Base-by-base conservation (phyloP, 768 basidiomycete genomes). In the Termitomyces sp. region DNA sequence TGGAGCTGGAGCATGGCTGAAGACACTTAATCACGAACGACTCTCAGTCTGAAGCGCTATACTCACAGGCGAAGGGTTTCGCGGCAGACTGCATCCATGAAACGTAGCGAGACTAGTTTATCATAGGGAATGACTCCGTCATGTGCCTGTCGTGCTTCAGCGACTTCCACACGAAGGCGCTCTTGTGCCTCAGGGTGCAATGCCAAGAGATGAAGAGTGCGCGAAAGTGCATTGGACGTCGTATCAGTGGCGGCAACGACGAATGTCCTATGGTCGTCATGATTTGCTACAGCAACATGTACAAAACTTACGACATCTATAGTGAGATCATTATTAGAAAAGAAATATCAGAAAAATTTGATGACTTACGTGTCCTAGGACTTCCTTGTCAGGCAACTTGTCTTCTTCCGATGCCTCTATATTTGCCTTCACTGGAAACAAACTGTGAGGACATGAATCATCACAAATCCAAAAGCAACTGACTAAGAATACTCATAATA, bases 81-180 rank as follows among this genome's bases (percentile, higher is more conserved):
- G 5, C 60, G 55, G 40, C 60, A 63, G 1, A 64, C 45, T 3
- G 65, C 60, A 45, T 66, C 65, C 18, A 66, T 59, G 46, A 59
- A 64, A 4, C 63, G 65, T 7, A 66, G 55, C 1, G 41, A 52
- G 15, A 59, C 57, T 2, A 66, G 45, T 12, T 51, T 47, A 16
- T 66, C 65, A 32, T 64, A 63, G 6, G 54, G 48, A 12, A 64
- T 29, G 25, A 44, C 43, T 7, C 57, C 57, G 12, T 40, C 55
- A 18, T 53, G 45, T 2, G 45, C 25, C 4, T 48, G 15, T 11
- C 38, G 64, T 2, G 66, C 65, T 18, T 61, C 59, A 9, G 68
- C 23, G n/a, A 80, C 66, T 56, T 80, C 78, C 31, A 66, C 61
- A 6, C 74, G 71, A 23, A 78, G 58, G 2, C 63, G 67, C 20